Evolutionary conservation across 371 early-diverging fungal genomes (phyloP), one percentile per base, ranked within the genome.

Genomic region (Thermomucor indicae-seudaticae): DNA sequence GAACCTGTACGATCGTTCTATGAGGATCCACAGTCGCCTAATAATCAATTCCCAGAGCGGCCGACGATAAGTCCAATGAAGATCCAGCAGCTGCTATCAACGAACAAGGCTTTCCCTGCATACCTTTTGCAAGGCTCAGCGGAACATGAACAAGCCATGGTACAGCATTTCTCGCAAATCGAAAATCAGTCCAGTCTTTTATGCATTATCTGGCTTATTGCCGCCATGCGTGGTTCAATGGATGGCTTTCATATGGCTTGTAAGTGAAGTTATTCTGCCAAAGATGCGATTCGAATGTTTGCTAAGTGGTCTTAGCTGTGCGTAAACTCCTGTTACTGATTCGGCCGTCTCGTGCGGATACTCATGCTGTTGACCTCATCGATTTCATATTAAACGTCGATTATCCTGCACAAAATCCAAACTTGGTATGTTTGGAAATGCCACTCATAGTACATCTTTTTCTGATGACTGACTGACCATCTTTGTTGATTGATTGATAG

Each of bases 201-300:
- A 16, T 86, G 86, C 35, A 68, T 78, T 8, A 57, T 90, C 11
- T 90, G 89, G 89, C 69, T 75, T 43, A 72, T 86, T 43, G 70
- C 71, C 0, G 43, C 70, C 2, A 64, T 62, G 39, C 47, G 65
- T 11, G 46, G 47, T 8, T 62, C 76, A 3, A 53, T 58, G 7
- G 70, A 72, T 28, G 58, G 53, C 4, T 67, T 72, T 43, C 56
- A 70, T 32, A 62, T 72, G 71, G 30, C 66, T 19, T 57, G 67
- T 67, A 52, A 54, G 60, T 55, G 6, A n/a, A n/a, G n/a, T n/a
- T n/a, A n/a, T n/a, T n/a, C n/a, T n/a, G n/a, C n/a, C n/a, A n/a
- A n/a, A n/a, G n/a, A n/a, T n/a, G n/a, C n/a, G n/a, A n/a, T n/a
- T n/a, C n/a, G n/a, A n/a, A n/a, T n/a, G n/a, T n/a, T n/a, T n/a